These are phyloP conservation scores for Chlamydomonas sphaeroides DNA, from an alignment of 139 green algal species.

Conservation along the genomic window DNA sequence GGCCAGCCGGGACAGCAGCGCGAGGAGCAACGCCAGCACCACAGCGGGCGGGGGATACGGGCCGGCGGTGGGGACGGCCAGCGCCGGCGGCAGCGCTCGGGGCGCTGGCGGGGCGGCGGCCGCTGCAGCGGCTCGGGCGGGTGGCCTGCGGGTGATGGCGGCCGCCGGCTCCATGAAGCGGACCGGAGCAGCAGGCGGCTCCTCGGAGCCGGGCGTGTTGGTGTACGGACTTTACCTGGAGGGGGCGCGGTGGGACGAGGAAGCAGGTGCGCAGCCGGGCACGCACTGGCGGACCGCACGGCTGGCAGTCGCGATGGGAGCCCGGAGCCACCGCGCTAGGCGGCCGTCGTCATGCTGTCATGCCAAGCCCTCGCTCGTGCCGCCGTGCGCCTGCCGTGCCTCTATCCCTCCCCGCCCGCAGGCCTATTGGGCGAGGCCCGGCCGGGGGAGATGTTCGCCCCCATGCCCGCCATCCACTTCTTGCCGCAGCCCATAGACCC, in stretches of 20 bases:
- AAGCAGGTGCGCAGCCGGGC: conserved; percentile 44
- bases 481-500: conserved; percentile 13
- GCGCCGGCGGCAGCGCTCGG: not conserved
- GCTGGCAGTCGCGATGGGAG: too few relatives aligned
- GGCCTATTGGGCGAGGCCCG: conserved; percentile 16
- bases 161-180: not conserved
- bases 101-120: not conserved
- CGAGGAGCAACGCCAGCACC: not conserved
- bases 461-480: conserved; percentile 52
- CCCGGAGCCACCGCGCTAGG: too few relatives aligned
- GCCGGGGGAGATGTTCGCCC: conserved; percentile 49
- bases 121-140: not conserved
- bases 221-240: conserved; percentile 85
- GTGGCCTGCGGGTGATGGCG: not conserved
- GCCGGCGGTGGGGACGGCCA: not conserved
- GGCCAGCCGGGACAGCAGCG: not conserved
- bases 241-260: conserved; percentile 65
- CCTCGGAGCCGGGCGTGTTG: conserved; percentile 69
- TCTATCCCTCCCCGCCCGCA: too few relatives aligned
- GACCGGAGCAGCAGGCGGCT: not conserved
- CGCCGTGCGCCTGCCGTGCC: not conserved
- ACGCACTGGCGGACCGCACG: too few relatives aligned
- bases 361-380: too few relatives aligned
- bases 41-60: not conserved
- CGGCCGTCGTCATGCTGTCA: too few relatives aligned